Conservation (phyloP, 805 yeast species). For the Ogataea naganishii region DNA sequence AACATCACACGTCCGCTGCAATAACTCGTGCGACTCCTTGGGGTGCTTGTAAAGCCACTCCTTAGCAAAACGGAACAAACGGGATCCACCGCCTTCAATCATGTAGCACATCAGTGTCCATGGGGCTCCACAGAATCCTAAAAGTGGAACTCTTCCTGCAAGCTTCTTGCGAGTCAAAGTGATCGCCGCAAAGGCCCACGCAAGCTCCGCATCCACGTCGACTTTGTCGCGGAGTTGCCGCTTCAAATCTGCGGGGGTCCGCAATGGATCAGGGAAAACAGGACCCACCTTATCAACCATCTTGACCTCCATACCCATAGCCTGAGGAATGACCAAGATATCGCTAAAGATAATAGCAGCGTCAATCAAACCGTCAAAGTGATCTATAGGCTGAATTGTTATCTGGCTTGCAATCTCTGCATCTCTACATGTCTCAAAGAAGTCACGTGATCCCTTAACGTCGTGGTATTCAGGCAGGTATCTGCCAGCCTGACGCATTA, state of each 20-base stretch:
- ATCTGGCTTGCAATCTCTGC: conserved; percentile 90
- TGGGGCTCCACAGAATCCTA: conserved; percentile 97
- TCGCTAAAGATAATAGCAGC: conserved; percentile 97
- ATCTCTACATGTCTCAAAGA: conserved; percentile 91
- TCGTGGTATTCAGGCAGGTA: conserved; percentile 87
- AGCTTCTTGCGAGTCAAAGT: conserved; percentile 81
- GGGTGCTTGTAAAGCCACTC: conserved; percentile 86
- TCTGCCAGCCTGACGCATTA: conserved; percentile 98
- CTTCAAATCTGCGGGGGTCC: conserved; percentile 59
- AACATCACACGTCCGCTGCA: conserved; percentile 75
- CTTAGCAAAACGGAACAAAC: conserved; percentile 82
- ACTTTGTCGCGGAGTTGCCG: conserved; percentile 47
- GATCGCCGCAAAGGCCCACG: conserved; percentile 93
- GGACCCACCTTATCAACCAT: conserved; percentile 96
- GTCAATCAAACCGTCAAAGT: conserved; percentile 81
- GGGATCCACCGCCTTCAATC: conserved; percentile 96
- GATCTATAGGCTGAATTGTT: conserved; percentile 92
- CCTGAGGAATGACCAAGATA: conserved; percentile 94
- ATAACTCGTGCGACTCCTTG: conserved; percentile 56
- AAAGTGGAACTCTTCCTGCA: conserved; percentile 83
- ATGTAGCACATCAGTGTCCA: conserved; percentile 96
- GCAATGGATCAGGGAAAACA: conserved; percentile 79
- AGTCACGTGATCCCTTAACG: conserved; percentile 78
- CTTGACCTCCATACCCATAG: conserved; percentile 91
- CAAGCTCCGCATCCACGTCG: conserved; percentile 70